These are phyloP conservation scores for Coprinopsis sp. DNA, from an alignment of 768 basidiomycete species.

Conservation along the genomic window DNA sequence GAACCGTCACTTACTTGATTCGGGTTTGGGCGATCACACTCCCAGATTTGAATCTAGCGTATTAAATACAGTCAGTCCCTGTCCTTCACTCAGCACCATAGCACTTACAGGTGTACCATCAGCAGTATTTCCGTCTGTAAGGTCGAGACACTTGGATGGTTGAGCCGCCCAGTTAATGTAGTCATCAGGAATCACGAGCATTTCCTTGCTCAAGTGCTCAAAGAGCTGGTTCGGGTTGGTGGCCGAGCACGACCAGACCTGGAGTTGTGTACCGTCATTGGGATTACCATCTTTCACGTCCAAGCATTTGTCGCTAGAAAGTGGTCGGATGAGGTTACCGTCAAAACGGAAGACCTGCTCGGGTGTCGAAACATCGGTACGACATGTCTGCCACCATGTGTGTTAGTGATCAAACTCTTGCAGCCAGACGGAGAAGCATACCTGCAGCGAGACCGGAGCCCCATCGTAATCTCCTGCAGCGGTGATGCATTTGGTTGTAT, in stretches of 20 bases:
- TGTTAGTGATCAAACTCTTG: too few species aligned
- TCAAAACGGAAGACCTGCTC: constrained; percentile 21
- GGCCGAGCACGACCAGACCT: constrained; percentile 20
- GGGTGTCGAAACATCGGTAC: constrained; percentile 13
- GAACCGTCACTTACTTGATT: too few species aligned
- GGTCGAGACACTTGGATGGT: constrained; percentile 11
- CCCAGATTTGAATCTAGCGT: constrained; percentile 12
- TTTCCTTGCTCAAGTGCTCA: constrained; percentile 9
- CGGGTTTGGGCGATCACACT: constrained; percentile 11
- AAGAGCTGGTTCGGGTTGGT: constrained; percentile 20
- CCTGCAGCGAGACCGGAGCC: constrained; percentile 20
- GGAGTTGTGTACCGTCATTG: constrained; percentile 17
- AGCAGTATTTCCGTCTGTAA: constrained; percentile 11
- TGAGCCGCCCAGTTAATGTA: constrained; percentile 11
- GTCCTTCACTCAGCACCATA: background rate
- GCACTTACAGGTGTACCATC: constrained; percentile 12
- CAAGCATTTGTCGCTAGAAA: constrained; percentile 18
- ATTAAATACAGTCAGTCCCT: background rate
- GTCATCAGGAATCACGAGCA: constrained; percentile 6
- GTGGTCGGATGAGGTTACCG: constrained; percentile 12
- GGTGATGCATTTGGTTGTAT: constrained; percentile 21
- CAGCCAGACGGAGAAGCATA: constrained; percentile 14
- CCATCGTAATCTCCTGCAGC: constrained; percentile 24
- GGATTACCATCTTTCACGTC: constrained; percentile 16
- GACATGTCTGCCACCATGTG: constrained; percentile 5